Evolutionary conservation across 2,329 filamentous ascomycete genomes (phyloP).

Genomic region (Trichophyton rubrum): DNA sequence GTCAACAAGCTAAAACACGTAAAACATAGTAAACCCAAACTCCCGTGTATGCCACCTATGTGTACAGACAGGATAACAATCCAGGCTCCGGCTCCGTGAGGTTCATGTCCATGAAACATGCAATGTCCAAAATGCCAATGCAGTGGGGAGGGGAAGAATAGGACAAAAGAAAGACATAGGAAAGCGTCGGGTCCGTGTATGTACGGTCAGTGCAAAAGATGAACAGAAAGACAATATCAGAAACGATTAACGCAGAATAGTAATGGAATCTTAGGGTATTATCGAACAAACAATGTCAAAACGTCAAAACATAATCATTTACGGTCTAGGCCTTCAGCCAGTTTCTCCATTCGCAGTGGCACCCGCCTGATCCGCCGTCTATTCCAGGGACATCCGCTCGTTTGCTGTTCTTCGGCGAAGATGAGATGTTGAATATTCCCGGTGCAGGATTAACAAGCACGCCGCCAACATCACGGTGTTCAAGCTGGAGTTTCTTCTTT

Average conservation of each 20-base stretch:
- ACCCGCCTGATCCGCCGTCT: constrained; percentile 49
- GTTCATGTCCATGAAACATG: background rate
- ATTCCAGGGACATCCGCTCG: constrained; percentile 23
- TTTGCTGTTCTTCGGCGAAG: constrained; percentile 1
- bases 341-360: constrained; percentile 49
- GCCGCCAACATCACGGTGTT: constrained; percentile 41
- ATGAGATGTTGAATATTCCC: constrained; percentile 30
- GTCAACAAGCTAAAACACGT: too few species aligned
- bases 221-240: background rate
- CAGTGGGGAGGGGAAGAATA: background rate
- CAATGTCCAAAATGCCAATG: background rate
- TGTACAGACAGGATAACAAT: background rate
- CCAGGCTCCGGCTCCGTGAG: background rate
- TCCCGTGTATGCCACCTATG: background rate
- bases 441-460: constrained; percentile 39
- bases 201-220: background rate
- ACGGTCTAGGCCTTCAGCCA: constrained; percentile 17
- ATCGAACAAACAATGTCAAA: background rate
- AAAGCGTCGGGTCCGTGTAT: background rate
- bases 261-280: background rate
- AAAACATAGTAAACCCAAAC: background rate
- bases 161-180: background rate
- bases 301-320: background rate
- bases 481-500: constrained; percentile 38
- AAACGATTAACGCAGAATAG: background rate